A percentile compares a stretch with the other conserved stretches of the same genome.
Evolutionary conservation across 1,284 basidiomycete species (phyloP).

Genomic region (Puccinia coronata): DNA sequence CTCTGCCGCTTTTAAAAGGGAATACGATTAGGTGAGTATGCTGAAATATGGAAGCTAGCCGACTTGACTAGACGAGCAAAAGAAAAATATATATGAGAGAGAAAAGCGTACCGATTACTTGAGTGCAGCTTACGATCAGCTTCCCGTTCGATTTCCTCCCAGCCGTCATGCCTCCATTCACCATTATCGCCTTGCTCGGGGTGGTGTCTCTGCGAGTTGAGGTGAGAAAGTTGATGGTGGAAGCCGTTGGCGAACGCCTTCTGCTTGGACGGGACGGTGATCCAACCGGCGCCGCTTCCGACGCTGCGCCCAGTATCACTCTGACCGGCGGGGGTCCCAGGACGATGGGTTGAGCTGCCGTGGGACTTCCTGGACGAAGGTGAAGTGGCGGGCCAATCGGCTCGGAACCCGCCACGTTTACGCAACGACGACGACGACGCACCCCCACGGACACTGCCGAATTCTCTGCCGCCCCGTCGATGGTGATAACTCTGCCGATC

Average conservation of each 20-base stretch:
- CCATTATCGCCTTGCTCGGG: constrained; percentile 1
- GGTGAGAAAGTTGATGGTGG: background rate
- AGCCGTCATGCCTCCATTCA: constrained; percentile 46
- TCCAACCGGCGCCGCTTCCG: constrained; percentile 34
- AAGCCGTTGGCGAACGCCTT: constrained; percentile 18
- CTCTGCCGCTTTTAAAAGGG: background rate
- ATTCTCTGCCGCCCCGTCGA: constrained; percentile 23
- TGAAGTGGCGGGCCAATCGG: constrained; percentile 23
- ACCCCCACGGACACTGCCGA: background rate
- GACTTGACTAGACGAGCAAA: background rate
- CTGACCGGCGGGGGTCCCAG: constrained; percentile 36
- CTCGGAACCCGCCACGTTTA: constrained; percentile 20
- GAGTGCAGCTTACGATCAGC: constrained; percentile 25
- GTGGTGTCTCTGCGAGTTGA: background rate
- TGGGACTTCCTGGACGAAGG: constrained; percentile 3
- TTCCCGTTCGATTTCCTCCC: constrained; percentile 47
- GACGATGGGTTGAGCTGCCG: constrained; percentile 9
- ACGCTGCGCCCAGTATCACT: constrained; percentile 34
- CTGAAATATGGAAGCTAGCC: background rate
- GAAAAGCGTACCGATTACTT: constrained; percentile 24
- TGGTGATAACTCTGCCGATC: constrained; percentile 37
- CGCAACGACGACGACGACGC: too few relatives aligned
- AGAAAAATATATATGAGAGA: too few relatives aligned
- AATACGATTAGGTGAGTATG: background rate
- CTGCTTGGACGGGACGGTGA: constrained; percentile 42